A percentile compares a stretch with the other conserved stretches of the same genome.
phyloP scores from a whole-genome alignment of 768 basidiomycete species.

The Boletus sp. region DNA sequence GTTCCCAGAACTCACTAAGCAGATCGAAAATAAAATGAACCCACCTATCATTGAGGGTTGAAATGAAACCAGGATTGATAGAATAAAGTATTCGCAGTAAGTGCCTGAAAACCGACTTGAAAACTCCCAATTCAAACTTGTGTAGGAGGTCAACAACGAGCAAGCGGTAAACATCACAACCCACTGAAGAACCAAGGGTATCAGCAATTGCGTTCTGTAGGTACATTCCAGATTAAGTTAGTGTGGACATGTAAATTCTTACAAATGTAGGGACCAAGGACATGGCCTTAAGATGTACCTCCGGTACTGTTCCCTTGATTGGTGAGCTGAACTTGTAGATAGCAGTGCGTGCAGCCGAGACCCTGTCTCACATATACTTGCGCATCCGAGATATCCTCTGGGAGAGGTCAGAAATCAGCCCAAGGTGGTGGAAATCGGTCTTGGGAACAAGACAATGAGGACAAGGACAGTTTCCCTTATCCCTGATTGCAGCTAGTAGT shows the following conservation, averaged over 20 bases:
- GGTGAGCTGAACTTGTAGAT: no score
- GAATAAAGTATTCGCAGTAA: slow-evolving; percentile 33
- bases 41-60: slow-evolving; percentile 17
- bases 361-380: no score
- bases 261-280: no score
- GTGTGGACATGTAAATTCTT: not conserved
- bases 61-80: slow-evolving; percentile 6
- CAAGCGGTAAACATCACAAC: slow-evolving; percentile 25
- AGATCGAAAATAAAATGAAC: not conserved
- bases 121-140: slow-evolving; percentile 41
- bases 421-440: no score
- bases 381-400: no score
- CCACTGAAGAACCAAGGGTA: slow-evolving; percentile 10
- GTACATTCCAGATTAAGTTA: not conserved
- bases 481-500: no score
- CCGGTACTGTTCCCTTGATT: no score
- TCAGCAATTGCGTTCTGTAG: slow-evolving; percentile 9
- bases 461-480: no score
- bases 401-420: no score
- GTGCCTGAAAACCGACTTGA: slow-evolving; percentile 38
- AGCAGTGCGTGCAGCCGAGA: no score
- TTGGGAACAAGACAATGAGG: no score
- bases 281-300: no score
- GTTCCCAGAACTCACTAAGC: not conserved
- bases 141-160: slow-evolving; percentile 40